Evolutionary conservation across 305 asterid genomes (phyloP), one percentile per base, ranked within the genome.

Genomic region (Euphrasia arctica): DNA sequence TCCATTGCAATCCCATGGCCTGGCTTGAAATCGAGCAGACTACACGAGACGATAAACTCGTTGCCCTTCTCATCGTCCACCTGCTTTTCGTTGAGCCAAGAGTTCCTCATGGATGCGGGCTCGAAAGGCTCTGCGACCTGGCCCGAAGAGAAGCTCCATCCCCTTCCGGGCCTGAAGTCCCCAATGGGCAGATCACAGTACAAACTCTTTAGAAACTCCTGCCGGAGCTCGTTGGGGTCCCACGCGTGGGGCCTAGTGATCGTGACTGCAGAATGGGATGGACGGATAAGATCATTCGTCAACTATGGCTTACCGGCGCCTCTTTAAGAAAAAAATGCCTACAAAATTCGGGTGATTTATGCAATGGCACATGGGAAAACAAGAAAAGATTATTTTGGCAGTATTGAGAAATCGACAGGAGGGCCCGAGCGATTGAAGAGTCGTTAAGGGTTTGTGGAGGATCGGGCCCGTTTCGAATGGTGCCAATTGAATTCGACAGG

Each of bases 111-210:
- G 2, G 96, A 81, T 75, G 71, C 90, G 56, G 75, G 70, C 65
- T 75, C 88, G 10, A 83, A 77, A 61, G 91, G 87, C 54, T 82
- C 97, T 1, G 99, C 96, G 25, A 93, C 99, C 52, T 93, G 99
- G 99, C 99, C 97, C 0, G 97, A 90, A 74, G 98, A 91, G 72
- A 91, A 86, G 82, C 98, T 91, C 65, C 90, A 86, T 64, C 90
- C 85, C 0, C 15, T 62, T 7, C 71, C 90, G 2, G 80, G 74
- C 43, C 80, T 78, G 6, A 75, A 25, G n/a, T 27, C 89, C 22
- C 70, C 72, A 9, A 54, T 88, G 77, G 75, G 83, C 64, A 91
- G 78, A 80, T 77, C 94, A 10, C 80, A 80, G 72, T 80, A 78
- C 78, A 88, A 77, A 74, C 80, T 91, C 29, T 84, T 91, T 65